phyloP scores from a whole-genome alignment of 169 alveolate genomes.

The Perkinsus chesapeaki region DNA sequence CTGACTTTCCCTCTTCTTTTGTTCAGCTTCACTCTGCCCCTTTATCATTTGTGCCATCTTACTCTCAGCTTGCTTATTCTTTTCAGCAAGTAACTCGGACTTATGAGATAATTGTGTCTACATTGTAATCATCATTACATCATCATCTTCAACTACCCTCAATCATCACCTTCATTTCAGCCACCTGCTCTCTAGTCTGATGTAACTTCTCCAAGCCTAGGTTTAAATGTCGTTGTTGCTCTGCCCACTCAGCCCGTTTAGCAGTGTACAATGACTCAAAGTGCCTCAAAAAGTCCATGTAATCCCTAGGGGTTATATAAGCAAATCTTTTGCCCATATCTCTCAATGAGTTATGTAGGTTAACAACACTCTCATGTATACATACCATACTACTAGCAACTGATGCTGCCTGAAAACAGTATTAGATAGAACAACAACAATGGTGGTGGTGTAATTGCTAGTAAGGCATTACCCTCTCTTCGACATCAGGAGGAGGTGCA shows the following conservation, averaged over 20 bases:
- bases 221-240: constrained; percentile 48
- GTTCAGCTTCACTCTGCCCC: constrained; percentile 88
- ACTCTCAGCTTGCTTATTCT: constrained; percentile 88
- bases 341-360: constrained; percentile 51
- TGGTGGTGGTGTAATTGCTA: too few relatives aligned
- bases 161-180: constrained; percentile 71
- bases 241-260: constrained; percentile 4
- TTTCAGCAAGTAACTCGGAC: constrained; percentile 78
- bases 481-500: constrained; percentile 19
- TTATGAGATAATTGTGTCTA: constrained; percentile 23
- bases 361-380: constrained; percentile 64
- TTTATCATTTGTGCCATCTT: constrained; percentile 82
- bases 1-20: constrained; percentile 78
- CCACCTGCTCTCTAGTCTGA: constrained; percentile 85
- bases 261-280: constrained; percentile 45
- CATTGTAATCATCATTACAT: not conserved
- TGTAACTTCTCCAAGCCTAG: constrained; percentile 89
- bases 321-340: constrained; percentile 76
- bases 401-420: not conserved
- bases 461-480: constrained; percentile 24
- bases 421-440: not conserved
- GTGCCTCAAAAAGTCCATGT: constrained; percentile 89
- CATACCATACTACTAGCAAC: constrained; percentile 47
- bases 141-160: constrained; percentile 31
- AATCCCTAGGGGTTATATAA: constrained; percentile 92